phyloP scores from a whole-genome alignment of 164 flowering plant genomes.

The Stephania yunnanensis region DNA sequence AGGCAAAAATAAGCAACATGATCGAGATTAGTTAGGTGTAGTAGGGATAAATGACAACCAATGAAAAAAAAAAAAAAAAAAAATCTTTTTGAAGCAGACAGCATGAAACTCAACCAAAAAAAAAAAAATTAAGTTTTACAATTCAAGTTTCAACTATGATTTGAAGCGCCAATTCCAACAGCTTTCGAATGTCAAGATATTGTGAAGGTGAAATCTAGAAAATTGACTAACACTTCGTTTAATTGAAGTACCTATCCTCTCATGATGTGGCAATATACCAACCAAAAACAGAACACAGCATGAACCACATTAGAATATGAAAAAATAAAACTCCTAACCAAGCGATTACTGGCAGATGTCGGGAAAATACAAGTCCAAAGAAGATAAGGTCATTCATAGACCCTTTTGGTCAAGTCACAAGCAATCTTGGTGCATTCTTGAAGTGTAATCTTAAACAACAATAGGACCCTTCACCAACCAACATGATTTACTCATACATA shows the following conservation, averaged over 20 bases:
- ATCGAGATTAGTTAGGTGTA: background rate
- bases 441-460: background rate
- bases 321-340: background rate
- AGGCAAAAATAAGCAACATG: background rate
- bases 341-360: background rate
- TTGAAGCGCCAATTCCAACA: background rate
- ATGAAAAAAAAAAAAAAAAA: background rate
- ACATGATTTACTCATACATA: too few relatives aligned
- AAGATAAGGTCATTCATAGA: background rate
- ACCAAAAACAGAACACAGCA: background rate
- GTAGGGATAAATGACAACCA: background rate
- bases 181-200: background rate
- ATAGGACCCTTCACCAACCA: background rate
- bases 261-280: background rate
- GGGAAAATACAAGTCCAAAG: background rate
- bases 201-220: background rate
- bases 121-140: background rate
- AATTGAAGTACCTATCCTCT: background rate
- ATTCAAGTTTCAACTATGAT: background rate
- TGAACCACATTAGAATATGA: background rate
- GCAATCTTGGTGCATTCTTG: background rate
- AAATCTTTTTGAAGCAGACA: background rate
- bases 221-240: background rate
- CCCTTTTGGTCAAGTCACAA: background rate
- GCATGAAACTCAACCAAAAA: background rate